These are phyloP conservation scores for Cladosporium sp. DNA, from an alignment of 2,329 filamentous ascomycete genomes.

Conservation along the genomic window DNA sequence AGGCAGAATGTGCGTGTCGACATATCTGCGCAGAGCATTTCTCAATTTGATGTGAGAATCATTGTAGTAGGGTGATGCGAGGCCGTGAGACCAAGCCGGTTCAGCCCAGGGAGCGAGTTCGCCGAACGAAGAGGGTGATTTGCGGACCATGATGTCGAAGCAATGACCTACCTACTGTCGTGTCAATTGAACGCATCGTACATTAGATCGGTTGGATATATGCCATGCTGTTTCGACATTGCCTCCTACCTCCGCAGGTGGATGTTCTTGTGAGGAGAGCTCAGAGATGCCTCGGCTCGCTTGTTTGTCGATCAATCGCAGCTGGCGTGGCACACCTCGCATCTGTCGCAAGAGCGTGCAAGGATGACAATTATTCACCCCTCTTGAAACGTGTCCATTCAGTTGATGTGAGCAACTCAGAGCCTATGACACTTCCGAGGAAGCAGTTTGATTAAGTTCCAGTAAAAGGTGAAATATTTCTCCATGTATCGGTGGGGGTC, in stretches of 20 bases:
- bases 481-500: background rate
- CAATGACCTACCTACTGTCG: too few species aligned
- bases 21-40: constrained; percentile 53
- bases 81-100: constrained; percentile 44
- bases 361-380: too few species aligned
- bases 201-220: too few species aligned
- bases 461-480: background rate
- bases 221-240: background rate
- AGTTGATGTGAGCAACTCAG: too few species aligned
- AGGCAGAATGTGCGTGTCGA: constrained; percentile 56
- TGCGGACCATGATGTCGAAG: background rate
- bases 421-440: too few species aligned
- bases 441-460: background rate
- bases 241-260: too few species aligned
- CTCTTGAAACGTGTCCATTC: too few species aligned
- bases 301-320: background rate
- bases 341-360: too few species aligned
- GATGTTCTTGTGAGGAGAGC: background rate
- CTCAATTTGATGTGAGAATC: constrained; percentile 57
- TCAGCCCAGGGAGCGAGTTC: constrained; percentile 40
- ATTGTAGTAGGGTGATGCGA: constrained; percentile 60
- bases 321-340: too few species aligned
- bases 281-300: constrained; percentile 5
- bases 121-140: constrained; percentile 3
- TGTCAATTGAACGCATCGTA: too few species aligned